phyloP scores from a whole-genome alignment of 495 filamentous ascomycete species.

The Podospora pseudoanserina region DNA sequence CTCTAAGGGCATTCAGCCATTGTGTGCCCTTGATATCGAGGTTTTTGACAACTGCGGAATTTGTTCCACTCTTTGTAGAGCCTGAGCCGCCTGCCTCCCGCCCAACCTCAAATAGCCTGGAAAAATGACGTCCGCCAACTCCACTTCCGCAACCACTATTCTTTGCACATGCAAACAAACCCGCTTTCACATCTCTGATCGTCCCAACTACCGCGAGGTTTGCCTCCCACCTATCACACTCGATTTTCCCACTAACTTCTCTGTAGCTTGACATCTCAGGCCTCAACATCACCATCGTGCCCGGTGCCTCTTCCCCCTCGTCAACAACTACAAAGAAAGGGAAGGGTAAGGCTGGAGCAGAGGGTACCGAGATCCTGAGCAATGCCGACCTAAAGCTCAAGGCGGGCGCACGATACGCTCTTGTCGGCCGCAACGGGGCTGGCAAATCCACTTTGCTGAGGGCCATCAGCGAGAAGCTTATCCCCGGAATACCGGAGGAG shows the following conservation, averaged over 20 bases:
- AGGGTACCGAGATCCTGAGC: constrained; percentile 62
- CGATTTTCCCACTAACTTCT: not conserved
- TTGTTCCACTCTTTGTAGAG: not conserved
- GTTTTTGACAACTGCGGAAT: not conserved
- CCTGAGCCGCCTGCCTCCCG: not conserved
- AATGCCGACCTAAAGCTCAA: constrained; percentile 68
- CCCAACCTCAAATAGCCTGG: not conserved
- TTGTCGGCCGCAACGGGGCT: constrained; percentile 73
- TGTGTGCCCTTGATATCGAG: not conserved
- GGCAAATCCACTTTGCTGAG: constrained; percentile 76
- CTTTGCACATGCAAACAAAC: constrained; percentile 56
- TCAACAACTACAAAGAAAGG: constrained; percentile 38
- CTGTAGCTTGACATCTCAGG: constrained; percentile 63
- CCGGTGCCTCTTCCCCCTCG: constrained; percentile 30
- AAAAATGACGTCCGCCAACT: constrained; percentile 47
- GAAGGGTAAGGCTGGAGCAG: constrained; percentile 52
- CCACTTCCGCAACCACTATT: constrained; percentile 48
- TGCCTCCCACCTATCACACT: not conserved
- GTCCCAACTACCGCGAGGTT: constrained; percentile 51
- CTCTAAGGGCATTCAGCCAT: not conserved
- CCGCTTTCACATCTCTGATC: constrained; percentile 51
- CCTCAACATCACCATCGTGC: constrained; percentile 58
- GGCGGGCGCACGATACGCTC: constrained; percentile 65
- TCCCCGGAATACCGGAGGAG: constrained; percentile 70
- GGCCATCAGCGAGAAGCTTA: constrained; percentile 71